A percentile compares a stretch with the other conserved stretches of the same genome.
phyloP scores from a whole-genome alignment of 345 rosid genomes.

The Camelina laxa region DNA sequence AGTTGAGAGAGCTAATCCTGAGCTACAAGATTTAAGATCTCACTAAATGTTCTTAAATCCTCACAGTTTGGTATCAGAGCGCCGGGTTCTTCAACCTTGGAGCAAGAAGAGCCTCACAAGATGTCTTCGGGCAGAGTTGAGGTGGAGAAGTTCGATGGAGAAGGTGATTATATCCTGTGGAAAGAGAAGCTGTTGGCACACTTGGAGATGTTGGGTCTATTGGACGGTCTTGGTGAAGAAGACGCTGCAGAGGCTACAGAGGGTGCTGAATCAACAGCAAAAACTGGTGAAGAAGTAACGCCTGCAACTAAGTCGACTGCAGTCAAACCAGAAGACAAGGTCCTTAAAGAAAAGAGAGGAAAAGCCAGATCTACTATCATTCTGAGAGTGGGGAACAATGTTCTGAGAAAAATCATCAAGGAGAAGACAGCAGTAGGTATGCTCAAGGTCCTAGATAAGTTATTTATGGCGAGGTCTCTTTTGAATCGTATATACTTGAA shows the following conservation, averaged over 20 bases:
- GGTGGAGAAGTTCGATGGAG: neutral
- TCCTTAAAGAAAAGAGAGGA: neutral
- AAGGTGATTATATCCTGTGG: neutral
- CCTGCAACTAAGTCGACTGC: too few species aligned
- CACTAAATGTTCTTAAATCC: too few species aligned
- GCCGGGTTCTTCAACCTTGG: neutral
- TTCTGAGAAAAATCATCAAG: neutral
- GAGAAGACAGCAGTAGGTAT: too few species aligned
- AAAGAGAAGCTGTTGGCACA: neutral
- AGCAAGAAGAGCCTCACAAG: neutral
- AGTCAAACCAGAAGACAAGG: neutral
- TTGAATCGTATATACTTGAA: neutral
- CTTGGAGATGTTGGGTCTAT: too few species aligned
- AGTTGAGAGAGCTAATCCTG: too few species aligned
- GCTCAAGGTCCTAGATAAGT: too few species aligned
- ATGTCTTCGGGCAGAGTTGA: neutral
- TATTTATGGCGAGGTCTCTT: neutral
- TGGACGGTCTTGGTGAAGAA: neutral
- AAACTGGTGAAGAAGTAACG: too few species aligned
- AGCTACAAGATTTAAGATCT: too few species aligned
- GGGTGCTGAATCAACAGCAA: neutral
- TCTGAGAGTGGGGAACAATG: neutral
- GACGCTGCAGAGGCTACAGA: accelerated
- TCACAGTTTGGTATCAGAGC: neutral
- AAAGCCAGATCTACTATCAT: neutral